Conservation (phyloP, 768 basidiomycete genomes). For the Pluteus cervinus region DNA sequence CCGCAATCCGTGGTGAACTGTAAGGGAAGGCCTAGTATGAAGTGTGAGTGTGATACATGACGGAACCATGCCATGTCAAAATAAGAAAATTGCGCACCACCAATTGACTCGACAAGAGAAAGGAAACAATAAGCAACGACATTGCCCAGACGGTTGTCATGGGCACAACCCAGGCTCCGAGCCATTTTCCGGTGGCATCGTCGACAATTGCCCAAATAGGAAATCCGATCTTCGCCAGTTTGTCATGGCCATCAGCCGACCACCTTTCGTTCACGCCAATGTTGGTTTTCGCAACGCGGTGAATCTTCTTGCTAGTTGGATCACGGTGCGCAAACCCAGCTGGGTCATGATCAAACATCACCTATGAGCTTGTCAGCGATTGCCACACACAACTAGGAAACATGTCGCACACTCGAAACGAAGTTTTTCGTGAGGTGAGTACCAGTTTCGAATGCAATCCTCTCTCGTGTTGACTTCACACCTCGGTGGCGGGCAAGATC, state of each 20-base stretch:
- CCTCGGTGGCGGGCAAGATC: slow-evolving; percentile 15
- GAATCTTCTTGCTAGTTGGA: slow-evolving; percentile 22
- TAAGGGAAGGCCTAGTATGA: slow-evolving; percentile 9
- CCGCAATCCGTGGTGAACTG: slow-evolving; percentile 15
- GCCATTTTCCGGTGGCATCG: slow-evolving; percentile 21
- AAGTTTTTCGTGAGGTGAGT: slow-evolving; percentile 11
- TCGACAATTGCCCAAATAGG: slow-evolving; percentile 30
- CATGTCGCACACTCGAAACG: slow-evolving; percentile 5
- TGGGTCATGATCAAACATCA: slow-evolving; percentile 23
- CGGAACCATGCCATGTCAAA: neutral
- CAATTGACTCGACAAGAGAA: slow-evolving; percentile 18
- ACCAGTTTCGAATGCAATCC: slow-evolving; percentile 13
- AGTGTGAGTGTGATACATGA: slow-evolving; percentile 1
- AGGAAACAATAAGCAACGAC: slow-evolving; percentile 28
- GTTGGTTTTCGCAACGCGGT: slow-evolving; percentile 16
- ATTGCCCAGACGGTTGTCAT: slow-evolving; percentile 23
- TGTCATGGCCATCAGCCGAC: slow-evolving; percentile 34
- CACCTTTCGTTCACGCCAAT: slow-evolving; percentile 30
- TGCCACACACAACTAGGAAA: no score
- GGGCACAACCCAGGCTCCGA: slow-evolving; percentile 30
- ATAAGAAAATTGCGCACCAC: slow-evolving; percentile 17
- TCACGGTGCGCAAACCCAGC: slow-evolving; percentile 21
- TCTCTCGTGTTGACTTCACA: slow-evolving; percentile 11
- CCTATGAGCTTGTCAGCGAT: no score
- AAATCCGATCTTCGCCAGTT: slow-evolving; percentile 32